phyloP scores from a whole-genome alignment of 2,329 filamentous ascomycete species.

The Cladophialophora yegresii region DNA sequence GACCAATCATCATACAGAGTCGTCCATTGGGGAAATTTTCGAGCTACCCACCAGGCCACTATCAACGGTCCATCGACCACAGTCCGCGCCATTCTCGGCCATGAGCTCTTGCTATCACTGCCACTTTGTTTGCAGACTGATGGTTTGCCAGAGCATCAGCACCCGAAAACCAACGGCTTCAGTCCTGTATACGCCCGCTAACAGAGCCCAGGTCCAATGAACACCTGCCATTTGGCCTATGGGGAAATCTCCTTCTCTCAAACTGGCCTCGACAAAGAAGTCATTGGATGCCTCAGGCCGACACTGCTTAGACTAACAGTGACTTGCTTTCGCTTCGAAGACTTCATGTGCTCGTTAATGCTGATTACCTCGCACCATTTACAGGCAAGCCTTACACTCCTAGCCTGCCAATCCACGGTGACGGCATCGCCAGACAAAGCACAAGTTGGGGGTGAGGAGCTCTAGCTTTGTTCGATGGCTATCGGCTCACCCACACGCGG shows the following conservation, averaged over 20 bases:
- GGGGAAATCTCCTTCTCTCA: neutral
- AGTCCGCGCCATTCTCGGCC: neutral
- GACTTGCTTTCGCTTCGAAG: neutral
- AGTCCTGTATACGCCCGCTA: neutral
- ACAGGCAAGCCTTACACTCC: neutral
- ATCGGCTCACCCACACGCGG: neutral
- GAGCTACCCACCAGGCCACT: neutral
- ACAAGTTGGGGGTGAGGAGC: neutral
- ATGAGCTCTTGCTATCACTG: neutral
- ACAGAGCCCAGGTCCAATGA: slow-evolving; percentile 1
- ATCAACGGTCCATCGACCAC: neutral
- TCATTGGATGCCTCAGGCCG: slow-evolving; percentile 13
- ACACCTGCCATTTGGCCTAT: neutral
- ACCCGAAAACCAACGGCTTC: neutral
- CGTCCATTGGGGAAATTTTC: neutral
- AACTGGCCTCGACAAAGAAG: neutral
- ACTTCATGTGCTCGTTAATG: neutral
- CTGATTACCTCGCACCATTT: neutral
- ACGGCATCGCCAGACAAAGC: neutral
- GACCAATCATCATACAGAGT: slow-evolving; percentile 14
- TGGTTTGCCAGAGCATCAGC: neutral
- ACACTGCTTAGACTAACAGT: neutral
- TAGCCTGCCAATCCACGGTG: neutral
- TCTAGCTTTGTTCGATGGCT: slow-evolving; percentile 1
- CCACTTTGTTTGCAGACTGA: neutral